Conservation (phyloP, 345 rosid genomes). For the Jatropha curcas region DNA sequence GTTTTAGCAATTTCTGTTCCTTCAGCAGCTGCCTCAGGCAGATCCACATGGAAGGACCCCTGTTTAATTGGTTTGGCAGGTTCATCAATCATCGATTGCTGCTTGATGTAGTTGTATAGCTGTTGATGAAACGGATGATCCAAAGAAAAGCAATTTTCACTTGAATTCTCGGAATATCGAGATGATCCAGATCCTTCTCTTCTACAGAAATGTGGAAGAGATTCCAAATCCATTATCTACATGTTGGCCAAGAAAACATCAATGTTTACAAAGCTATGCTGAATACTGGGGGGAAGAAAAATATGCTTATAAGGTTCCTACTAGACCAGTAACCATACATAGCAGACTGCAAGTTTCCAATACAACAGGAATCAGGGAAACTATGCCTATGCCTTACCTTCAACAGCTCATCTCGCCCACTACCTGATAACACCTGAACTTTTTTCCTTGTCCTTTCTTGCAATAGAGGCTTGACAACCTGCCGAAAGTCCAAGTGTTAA, state of each 20-base stretch:
- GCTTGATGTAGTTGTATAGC: constrained; percentile 79
- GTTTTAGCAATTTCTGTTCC: constrained; percentile 63
- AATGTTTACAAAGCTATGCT: not conserved
- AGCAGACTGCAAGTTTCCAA: not conserved
- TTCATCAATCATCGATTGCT: constrained; percentile 42
- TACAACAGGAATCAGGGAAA: constrained; percentile 7
- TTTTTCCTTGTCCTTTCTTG: constrained; percentile 92
- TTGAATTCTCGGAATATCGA: constrained; percentile 44
- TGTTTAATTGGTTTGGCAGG: constrained; percentile 60
- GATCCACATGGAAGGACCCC: constrained; percentile 84
- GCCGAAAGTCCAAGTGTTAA: constrained; percentile 21
- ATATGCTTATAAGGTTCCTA: not conserved
- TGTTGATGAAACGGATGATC: constrained; percentile 90
- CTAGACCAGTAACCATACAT: not conserved
- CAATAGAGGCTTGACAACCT: constrained; percentile 93
- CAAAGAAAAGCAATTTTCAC: constrained; percentile 59
- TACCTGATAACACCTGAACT: constrained; percentile 73
- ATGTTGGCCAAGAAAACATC: constrained; percentile 12
- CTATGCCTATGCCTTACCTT: constrained; percentile 46
- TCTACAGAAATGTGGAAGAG: constrained; percentile 91
- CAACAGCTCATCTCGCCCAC: constrained; percentile 75
- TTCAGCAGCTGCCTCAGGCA: constrained; percentile 66
- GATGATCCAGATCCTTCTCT: constrained; percentile 87
- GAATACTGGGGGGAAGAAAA: no score
- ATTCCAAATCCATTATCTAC: constrained; percentile 76